Conservation (phyloP, 169 alveolate species). For the Plasmodium fragile region DNA sequence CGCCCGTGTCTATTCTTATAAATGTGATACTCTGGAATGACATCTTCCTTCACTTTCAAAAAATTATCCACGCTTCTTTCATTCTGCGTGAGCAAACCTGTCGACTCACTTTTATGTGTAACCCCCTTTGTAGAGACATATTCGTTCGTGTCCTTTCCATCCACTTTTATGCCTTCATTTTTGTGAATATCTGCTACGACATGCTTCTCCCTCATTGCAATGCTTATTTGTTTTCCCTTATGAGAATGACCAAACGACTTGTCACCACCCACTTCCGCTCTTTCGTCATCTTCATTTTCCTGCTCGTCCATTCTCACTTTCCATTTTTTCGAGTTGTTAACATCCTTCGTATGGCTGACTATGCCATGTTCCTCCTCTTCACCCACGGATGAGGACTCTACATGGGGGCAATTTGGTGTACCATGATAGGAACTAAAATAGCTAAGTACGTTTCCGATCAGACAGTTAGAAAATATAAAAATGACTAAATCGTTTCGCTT, state of each 20-base stretch:
- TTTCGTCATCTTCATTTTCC: neutral
- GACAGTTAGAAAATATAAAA: conserved; percentile 57
- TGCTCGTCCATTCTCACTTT: neutral
- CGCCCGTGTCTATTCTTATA: conserved; percentile 13
- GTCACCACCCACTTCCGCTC: neutral
- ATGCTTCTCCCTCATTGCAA: neutral
- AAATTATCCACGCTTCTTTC: neutral
- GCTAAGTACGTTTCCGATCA: conserved; percentile 47
- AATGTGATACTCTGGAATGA: neutral
- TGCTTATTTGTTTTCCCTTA: neutral
- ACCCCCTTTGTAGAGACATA: neutral
- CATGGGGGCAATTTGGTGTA: neutral
- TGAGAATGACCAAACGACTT: neutral
- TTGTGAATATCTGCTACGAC: neutral
- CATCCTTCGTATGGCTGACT: neutral
- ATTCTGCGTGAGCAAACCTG: neutral
- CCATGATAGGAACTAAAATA: conserved; percentile 44
- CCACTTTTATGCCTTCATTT: neutral
- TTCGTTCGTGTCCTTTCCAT: neutral
- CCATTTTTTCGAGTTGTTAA: neutral
- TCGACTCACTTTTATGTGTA: neutral
- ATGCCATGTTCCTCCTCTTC: neutral
- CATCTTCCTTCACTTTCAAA: neutral
- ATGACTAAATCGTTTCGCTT: conserved; percentile 48
- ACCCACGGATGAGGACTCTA: neutral